Evolutionary conservation across 148 eudicot genomes (phyloP).

Genomic region (Cornus florida): DNA sequence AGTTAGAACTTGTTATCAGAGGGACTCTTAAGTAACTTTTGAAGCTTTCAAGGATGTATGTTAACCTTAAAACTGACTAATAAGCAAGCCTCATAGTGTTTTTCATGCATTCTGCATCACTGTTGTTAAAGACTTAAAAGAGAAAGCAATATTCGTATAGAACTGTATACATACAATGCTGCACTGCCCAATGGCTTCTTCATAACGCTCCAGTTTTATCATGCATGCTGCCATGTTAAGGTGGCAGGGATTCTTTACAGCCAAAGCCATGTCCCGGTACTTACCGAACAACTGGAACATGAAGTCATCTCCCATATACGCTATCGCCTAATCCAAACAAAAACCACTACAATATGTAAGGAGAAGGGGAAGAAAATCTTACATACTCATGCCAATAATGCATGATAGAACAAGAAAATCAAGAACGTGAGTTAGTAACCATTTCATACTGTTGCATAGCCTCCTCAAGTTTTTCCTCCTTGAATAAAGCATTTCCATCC

Average conservation of each 20-base stretch:
- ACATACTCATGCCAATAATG: background rate
- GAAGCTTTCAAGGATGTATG: too few species aligned
- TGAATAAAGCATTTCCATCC: constrained; percentile 93
- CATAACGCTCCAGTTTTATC: constrained; percentile 82
- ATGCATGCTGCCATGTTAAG: constrained; percentile 93
- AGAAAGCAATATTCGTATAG: background rate
- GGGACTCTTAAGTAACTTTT: too few species aligned
- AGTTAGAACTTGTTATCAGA: too few species aligned
- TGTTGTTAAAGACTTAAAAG: too few species aligned
- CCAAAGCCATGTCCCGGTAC: constrained; percentile 96
- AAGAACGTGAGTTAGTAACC: constrained; percentile 39
- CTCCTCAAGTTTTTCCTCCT: constrained; percentile 91
- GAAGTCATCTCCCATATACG: constrained; percentile 99
- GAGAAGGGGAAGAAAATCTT: background rate
- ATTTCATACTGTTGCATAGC: constrained; percentile 99
- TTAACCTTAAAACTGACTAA: too few species aligned
- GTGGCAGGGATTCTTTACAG: constrained; percentile 97
- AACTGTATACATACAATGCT: constrained; percentile 57
- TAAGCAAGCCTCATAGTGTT: too few species aligned
- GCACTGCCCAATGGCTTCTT: constrained; percentile 90
- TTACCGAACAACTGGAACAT: constrained; percentile 96
- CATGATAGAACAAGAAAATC: background rate
- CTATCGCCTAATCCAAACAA: constrained; percentile 70
- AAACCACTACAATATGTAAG: constrained; percentile 2
- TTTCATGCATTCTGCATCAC: too few species aligned